Conservation (phyloP, 2,329 filamentous ascomycete genomes). For the Diaporthe aspalathi region DNA sequence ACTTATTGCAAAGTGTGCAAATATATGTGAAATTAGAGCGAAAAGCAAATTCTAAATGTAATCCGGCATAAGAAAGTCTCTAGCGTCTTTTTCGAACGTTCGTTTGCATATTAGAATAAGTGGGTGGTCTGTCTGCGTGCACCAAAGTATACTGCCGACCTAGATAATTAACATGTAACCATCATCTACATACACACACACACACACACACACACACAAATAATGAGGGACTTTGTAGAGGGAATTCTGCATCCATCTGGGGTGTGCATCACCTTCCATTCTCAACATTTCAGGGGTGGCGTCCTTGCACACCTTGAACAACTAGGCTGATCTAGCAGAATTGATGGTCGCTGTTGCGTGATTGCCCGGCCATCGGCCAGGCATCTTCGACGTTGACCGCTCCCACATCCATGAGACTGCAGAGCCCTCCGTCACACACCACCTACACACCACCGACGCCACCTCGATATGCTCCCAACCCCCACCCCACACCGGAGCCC, state of each 20-base stretch:
- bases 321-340: not conserved
- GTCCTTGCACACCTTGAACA: not conserved
- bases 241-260: not conserved
- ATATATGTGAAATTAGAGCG: too few species aligned
- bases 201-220: too few species aligned
- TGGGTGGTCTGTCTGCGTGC: not conserved
- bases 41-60: too few species aligned
- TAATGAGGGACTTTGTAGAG: not conserved
- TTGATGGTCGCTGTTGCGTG: constrained; percentile 10
- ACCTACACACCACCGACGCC: not conserved
- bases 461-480: not conserved
- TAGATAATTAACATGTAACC: not conserved
- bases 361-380: constrained; percentile 12
- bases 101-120: too few species aligned
- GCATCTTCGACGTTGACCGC: constrained; percentile 9
- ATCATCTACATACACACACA: not conserved
- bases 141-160: not conserved
- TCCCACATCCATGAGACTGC: not conserved
- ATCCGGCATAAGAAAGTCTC: too few species aligned
- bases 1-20: too few species aligned
- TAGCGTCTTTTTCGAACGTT: too few species aligned
- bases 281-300: constrained; percentile 13
- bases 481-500: not conserved
- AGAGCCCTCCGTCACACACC: not conserved
- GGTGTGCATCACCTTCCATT: not conserved